Evolutionary conservation across 164 flowering plant genomes (phyloP).

Genomic region (Dillenia suffruticosa): DNA sequence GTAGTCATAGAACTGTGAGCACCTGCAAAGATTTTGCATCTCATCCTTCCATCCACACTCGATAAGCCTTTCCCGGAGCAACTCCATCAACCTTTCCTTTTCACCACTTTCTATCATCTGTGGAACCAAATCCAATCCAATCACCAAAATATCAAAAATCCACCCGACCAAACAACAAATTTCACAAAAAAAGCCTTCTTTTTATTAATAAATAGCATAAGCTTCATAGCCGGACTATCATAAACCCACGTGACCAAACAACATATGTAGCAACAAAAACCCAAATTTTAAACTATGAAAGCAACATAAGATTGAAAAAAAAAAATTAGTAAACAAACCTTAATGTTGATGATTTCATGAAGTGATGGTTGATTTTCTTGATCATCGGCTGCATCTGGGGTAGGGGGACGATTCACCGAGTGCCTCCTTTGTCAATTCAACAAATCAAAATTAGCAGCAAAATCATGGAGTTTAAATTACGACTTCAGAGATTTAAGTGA

Average conservation of each 20-base stretch:
- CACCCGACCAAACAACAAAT: not conserved
- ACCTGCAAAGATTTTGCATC: constrained; percentile 94
- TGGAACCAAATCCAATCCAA: not conserved
- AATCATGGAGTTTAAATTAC: not conserved
- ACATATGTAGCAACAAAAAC: not conserved
- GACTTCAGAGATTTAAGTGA: too few relatives aligned
- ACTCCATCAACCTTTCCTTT: constrained; percentile 83
- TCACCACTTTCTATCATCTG: constrained; percentile 93
- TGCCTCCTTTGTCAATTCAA: constrained; percentile 39
- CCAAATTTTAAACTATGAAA: not conserved
- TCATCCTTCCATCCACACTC: constrained; percentile 99
- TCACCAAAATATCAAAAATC: constrained; percentile 1
- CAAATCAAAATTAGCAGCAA: not conserved
- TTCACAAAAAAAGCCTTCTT: not conserved
- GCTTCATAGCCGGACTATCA: not conserved
- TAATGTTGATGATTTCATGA: constrained; percentile 72
- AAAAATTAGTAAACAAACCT: constrained; percentile 28
- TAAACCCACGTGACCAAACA: not conserved
- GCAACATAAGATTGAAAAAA: not conserved
- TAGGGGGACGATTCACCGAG: constrained; percentile 80
- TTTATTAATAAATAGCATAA: not conserved
- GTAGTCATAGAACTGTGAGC: not conserved
- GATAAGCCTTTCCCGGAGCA: constrained; percentile 81
- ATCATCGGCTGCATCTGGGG: constrained; percentile 68
- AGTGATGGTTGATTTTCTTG: constrained; percentile 55